phyloP scores from a whole-genome alignment of 768 basidiomycete species.

The Cytidiella melzeri region DNA sequence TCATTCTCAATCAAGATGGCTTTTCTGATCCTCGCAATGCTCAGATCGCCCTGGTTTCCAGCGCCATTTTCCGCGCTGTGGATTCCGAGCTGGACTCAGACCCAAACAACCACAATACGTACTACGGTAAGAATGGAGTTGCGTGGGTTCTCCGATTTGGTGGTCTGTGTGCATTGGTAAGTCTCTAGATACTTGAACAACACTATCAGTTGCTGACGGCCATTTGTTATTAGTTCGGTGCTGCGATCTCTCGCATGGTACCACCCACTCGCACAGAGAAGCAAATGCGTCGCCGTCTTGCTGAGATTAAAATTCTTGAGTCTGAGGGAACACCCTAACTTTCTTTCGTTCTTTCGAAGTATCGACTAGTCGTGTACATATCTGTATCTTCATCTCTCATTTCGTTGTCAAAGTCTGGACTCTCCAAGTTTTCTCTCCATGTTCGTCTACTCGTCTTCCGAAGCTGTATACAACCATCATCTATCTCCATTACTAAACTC shows the following conservation, averaged over 20 bases:
- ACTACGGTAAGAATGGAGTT: slow-evolving; percentile 82
- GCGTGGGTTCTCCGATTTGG: slow-evolving; percentile 94
- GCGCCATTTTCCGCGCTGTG: slow-evolving; percentile 76
- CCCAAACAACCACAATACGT: slow-evolving; percentile 45
- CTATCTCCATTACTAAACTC: slow-evolving; percentile 11
- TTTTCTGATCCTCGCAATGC: slow-evolving; percentile 7
- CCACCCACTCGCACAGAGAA: slow-evolving; percentile 89
- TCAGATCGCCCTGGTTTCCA: slow-evolving; percentile 85
- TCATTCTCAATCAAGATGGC: not conserved
- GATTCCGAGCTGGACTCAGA: slow-evolving; percentile 49
- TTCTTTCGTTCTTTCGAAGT: not conserved
- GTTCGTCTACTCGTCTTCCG: not conserved
- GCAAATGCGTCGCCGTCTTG: slow-evolving; percentile 78
- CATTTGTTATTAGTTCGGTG: slow-evolving; percentile 65
- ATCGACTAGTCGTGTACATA: not conserved
- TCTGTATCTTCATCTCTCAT: not conserved
- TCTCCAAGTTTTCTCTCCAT: not conserved
- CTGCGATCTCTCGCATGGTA: slow-evolving; percentile 71
- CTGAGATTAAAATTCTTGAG: slow-evolving; percentile 70
- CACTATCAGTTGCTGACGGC: slow-evolving; percentile 1
- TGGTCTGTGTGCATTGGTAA: slow-evolving; percentile 71
- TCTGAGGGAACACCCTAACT: slow-evolving; percentile 41
- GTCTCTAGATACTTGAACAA: no score
- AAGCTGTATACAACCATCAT: not conserved
- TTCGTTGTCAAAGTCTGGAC: not conserved